Evolutionary conservation across 1,284 basidiomycete species (phyloP), one percentile per base, ranked within the genome.

Genomic region (Ustilago trichophora): DNA sequence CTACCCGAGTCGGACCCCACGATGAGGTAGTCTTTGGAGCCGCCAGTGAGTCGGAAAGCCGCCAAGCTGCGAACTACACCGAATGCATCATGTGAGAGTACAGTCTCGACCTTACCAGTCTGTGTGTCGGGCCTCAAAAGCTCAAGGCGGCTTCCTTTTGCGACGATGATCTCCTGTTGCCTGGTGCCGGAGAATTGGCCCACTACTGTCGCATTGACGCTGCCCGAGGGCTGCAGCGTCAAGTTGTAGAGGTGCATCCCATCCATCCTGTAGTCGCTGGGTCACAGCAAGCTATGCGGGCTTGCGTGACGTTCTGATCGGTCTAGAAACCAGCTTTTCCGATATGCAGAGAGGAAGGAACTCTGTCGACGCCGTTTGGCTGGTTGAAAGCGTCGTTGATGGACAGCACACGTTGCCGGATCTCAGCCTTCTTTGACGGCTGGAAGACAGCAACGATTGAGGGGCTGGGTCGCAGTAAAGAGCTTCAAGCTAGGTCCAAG

Each of bases 231-330:
- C 56, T 75, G 71, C 44, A 81, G 68, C 43, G 77, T 76, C 43
- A 80, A 36, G 52, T 77, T 75, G 62, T 80, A 80, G 38, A 81
- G 71, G 40, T 80, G 78, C 76, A 81, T 79, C 32, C 45, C 54
- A n/a, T 64, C 60, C 60, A 64, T 64, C 1, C 13, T 42, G 35
- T 8, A 29, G 27, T 7, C 27, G 27, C 7, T 29, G n/a, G n/a
- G n/a, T n/a, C n/a, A n/a, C n/a, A n/a, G n/a, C n/a, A n/a, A n/a
- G n/a, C n/a, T n/a, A n/a, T n/a, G n/a, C n/a, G n/a, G n/a, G n/a
- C n/a, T n/a, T n/a, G n/a, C n/a, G n/a, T n/a, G n/a, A n/a, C n/a
- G n/a, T n/a, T n/a, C n/a, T n/a, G n/a, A n/a, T n/a, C n/a, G n/a
- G n/a, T n/a, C n/a, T n/a, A n/a, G n/a, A n/a, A n/a, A n/a, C n/a